Base-by-base conservation (phyloP, 306 rosid genomes). In the Mimosa bimucronata region DNA sequence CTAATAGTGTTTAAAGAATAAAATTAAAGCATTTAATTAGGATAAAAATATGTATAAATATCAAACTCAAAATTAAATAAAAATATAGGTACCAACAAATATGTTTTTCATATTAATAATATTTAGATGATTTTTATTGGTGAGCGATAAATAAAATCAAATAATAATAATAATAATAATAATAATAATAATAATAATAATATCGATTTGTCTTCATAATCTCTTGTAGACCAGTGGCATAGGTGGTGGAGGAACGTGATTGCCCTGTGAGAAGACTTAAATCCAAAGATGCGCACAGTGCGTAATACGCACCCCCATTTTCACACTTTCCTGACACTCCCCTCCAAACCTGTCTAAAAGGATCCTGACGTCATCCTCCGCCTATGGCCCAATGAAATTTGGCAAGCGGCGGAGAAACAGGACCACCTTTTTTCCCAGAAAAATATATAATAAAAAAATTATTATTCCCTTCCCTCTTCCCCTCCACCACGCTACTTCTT, bases 331-430 rank as follows among this genome's bases (percentile, higher is more conserved):
- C 19, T 14, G 38, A 6, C 29, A 55, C 48, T 19, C 45, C 41
- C 70, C 61, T 69, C 53, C 81, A 44, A 52, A 41, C 53, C 18
- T 41, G 77, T 42, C 78, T 12, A 80, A 23, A 44, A 58, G 71
- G 12, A 12, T 25, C 19, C 25, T 82, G 87, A 82, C 81, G 71
- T 76, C 76, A 84, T 69, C 77, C n/a, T 28, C 60, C 79, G 38
- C 16, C 71, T 16, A 12, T 25, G 23, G 72, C 26, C 12, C 42
- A 37, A 23, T 3, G 68, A 81, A 83, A 80, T 83, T 71, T 85
- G 85, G 88, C 86, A 81, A 89, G 88, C 86, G 90, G 89, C 91
- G 87, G 87, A 81, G 88, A 85, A 82, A 80, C 42, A 73, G 92
- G 91, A 88, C 91, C 91, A 91, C 90, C 41, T 46, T 23, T 11